Conservation (phyloP, 805 yeast species). For the Candida ipomoeae region DNA sequence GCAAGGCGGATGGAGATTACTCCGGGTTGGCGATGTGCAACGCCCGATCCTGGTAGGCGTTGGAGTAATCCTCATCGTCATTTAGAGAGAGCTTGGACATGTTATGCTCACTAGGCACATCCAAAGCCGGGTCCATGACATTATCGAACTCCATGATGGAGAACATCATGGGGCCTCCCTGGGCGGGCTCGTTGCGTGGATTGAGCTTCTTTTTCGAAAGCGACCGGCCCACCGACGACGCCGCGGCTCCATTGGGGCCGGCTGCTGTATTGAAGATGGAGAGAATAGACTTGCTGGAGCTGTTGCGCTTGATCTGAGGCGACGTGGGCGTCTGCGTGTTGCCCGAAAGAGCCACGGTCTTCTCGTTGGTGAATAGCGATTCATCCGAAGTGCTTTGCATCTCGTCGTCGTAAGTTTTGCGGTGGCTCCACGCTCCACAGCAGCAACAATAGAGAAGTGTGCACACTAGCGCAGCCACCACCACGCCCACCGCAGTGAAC, state of each 20-base stretch:
- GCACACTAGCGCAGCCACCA: constrained; percentile 42
- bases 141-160: constrained; percentile 27
- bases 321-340: constrained; percentile 5
- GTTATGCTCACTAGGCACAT: constrained; percentile 14
- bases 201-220: constrained; percentile 29
- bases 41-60: constrained; percentile 10
- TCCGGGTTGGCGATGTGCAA: constrained; percentile 20
- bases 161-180: constrained; percentile 25
- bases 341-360: constrained; percentile 11
- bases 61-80: constrained; percentile 19
- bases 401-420: constrained; percentile 34
- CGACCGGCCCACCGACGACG: constrained; percentile 25
- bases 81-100: constrained; percentile 15
- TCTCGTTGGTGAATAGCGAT: constrained; percentile 20
- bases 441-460: constrained; percentile 43
- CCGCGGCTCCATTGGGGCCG: constrained; percentile 9
- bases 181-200: constrained; percentile 15
- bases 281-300: constrained; percentile 33
- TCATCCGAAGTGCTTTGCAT: constrained; percentile 37
- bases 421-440: constrained; percentile 14
- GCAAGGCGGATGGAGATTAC: constrained; percentile 1
- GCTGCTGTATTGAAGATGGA: constrained; percentile 19
- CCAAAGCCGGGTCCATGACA: constrained; percentile 14
- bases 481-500: constrained; percentile 73
- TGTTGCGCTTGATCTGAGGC: constrained; percentile 27